Conservation (phyloP, 2,329 filamentous ascomycete genomes). For the Scedosporium apiospermum region DNA sequence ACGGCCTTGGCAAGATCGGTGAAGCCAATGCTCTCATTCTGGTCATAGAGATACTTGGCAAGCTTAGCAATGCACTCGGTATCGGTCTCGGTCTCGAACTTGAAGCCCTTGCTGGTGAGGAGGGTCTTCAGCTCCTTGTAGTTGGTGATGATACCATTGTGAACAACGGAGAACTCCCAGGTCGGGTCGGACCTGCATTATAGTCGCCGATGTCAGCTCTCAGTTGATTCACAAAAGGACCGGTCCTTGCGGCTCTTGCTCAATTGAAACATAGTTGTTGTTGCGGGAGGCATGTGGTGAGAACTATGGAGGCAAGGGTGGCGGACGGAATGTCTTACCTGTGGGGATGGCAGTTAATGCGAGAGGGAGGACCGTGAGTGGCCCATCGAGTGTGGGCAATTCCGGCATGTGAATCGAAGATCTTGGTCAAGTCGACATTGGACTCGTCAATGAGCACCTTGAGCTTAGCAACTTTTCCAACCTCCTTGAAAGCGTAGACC, state of each 20-base stretch:
- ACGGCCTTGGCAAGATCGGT: slow-evolving; percentile 94
- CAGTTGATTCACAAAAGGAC: background rate
- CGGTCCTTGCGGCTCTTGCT: background rate
- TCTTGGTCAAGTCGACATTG: slow-evolving; percentile 77
- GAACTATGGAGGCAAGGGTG: too few species aligned
- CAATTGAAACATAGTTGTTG: background rate
- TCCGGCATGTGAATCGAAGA: slow-evolving; percentile 95
- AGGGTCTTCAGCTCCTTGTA: slow-evolving; percentile 99
- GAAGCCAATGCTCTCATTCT: slow-evolving; percentile 90
- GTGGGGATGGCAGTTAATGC: slow-evolving; percentile 96
- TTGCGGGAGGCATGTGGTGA: background rate
- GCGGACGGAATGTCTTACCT: slow-evolving; percentile 49
- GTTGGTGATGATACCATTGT: slow-evolving; percentile 99
- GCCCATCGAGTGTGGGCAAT: slow-evolving; percentile 99
- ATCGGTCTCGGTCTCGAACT: slow-evolving; percentile 98
- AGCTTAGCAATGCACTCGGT: slow-evolving; percentile 99
- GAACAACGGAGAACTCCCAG: slow-evolving; percentile 95
- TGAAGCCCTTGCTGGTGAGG: slow-evolving; percentile 88
- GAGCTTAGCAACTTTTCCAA: slow-evolving; percentile 96
- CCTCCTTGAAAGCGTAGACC: slow-evolving; percentile 96
- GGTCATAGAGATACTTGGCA: slow-evolving; percentile 94
- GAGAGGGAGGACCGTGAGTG: slow-evolving; percentile 89
- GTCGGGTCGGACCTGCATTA: slow-evolving; percentile 71
- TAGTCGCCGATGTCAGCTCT: background rate
- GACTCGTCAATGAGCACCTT: slow-evolving; percentile 82